Percentiles rank a stretch among this genome's conserved stretches.
phyloP scores from a whole-genome alignment of 1,139 yeast species.

The Yamadazyma atmosphaerica region DNA sequence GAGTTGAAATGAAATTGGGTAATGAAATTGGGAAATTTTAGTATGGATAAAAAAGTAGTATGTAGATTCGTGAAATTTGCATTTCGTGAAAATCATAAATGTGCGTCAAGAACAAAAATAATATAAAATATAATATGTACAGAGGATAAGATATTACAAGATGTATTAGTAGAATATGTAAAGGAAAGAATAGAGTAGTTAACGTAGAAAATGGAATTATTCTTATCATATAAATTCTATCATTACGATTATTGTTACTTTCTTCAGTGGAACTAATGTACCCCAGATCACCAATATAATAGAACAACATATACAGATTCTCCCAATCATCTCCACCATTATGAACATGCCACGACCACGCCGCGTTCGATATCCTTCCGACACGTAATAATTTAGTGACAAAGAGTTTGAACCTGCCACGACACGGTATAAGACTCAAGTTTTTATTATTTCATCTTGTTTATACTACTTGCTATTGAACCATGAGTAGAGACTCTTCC shows the following conservation, averaged over 20 bases:
- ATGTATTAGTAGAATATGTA: too few relatives aligned
- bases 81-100: not conserved
- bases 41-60: too few relatives aligned
- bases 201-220: too few relatives aligned
- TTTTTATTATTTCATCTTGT: too few relatives aligned
- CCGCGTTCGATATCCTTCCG: not conserved
- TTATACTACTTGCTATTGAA: not conserved
- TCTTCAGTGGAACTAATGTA: too few relatives aligned
- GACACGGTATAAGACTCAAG: not conserved
- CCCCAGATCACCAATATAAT: too few relatives aligned
- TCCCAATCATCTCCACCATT: not conserved
- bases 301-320: too few relatives aligned
- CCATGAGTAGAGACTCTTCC: constrained; percentile 14
- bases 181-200: not conserved
- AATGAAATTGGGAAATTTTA: not conserved
- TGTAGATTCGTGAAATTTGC: not conserved
- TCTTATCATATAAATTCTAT: too few relatives aligned
- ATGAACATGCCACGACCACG: not conserved
- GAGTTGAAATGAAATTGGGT: not conserved
- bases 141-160: too few relatives aligned
- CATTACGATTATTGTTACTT: too few relatives aligned
- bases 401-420: constrained; percentile 1
- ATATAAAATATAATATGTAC: too few relatives aligned
- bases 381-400: constrained; percentile 3
- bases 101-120: too few relatives aligned